Base-by-base conservation (phyloP, 768 basidiomycete species). In the Suillus weaverae region DNA sequence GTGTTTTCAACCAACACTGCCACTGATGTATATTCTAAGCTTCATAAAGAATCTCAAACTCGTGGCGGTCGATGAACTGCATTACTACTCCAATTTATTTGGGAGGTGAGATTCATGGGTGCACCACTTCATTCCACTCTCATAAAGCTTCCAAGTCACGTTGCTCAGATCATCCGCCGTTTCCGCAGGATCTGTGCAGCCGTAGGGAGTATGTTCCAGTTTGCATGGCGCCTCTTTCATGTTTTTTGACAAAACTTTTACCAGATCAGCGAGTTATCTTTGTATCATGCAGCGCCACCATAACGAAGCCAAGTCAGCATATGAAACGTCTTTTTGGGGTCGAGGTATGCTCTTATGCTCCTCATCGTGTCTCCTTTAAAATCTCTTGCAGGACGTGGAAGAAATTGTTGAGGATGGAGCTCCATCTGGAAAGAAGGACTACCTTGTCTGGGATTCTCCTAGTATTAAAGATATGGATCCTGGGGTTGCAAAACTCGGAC, bases 271-370 rank as follows among this genome's bases (percentile, higher is more conserved):
- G 77, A 0, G 71, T 83, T 3, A 83, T 79, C 20, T 94, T 92
- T 70, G 85, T 96, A 7, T 94, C 93, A 14, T 96, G 94, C 71
- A 94, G 91, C 66, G 94, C 94, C 41, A 97, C 94, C 0, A 89
- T 97, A 51, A 80, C 87, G 6, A 90, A 92, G 66, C 92, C 94
- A 7, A 75, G 77, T 43, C 76, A 83, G 62, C 91, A 95, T 69
- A 95, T 96, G 92, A 80, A 79, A 64, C 84, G 81, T 41, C 83
- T 97, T 51, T 91, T 93, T 69, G 90, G 89, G 26, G 76, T 95
- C 5, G 78, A 85, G 38, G 76, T 81, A 13, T 60, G 74, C 26
- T 41, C 13, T 18, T 41, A 44, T 16, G 50, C 26, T 46, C 20
- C 32, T 51, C 35, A 18, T 53, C 10, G 18, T 14, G 35, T 48